Conservation (phyloP, 305 asterid genomes). For the Andrographis paniculata region DNA sequence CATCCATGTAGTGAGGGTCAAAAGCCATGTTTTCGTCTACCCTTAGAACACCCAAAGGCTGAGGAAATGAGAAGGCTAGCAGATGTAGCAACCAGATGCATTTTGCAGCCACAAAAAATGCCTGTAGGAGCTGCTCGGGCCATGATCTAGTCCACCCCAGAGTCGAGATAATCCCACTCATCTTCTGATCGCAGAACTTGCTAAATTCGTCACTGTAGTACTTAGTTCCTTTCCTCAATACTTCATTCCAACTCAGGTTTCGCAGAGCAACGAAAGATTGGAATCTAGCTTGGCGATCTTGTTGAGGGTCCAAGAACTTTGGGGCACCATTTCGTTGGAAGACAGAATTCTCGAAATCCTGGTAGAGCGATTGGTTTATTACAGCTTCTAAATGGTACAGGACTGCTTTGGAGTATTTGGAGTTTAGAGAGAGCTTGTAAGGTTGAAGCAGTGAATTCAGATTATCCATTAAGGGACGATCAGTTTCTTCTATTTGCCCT, state of each 20-base stretch:
- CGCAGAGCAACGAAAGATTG: slow-evolving; percentile 58
- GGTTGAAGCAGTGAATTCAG: slow-evolving; percentile 63
- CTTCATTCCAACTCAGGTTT: slow-evolving; percentile 84
- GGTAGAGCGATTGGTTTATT: slow-evolving; percentile 65
- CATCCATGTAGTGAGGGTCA: slow-evolving; percentile 71
- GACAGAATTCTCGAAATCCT: slow-evolving; percentile 67
- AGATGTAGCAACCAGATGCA: slow-evolving; percentile 88
- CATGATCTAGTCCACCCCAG: slow-evolving; percentile 80
- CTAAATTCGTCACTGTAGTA: slow-evolving; percentile 88
- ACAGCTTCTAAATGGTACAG: slow-evolving; percentile 74
- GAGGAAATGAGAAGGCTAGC: slow-evolving; percentile 75
- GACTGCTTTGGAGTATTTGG: slow-evolving; percentile 50
- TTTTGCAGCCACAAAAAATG: slow-evolving; percentile 76
- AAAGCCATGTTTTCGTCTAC: slow-evolving; percentile 61
- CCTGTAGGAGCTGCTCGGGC: slow-evolving; percentile 89
- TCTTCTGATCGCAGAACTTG: slow-evolving; percentile 80
- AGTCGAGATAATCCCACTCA: slow-evolving; percentile 52
- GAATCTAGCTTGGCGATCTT: slow-evolving; percentile 51
- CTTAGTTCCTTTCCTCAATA: slow-evolving; percentile 76
- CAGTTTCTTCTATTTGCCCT: slow-evolving; percentile 46
- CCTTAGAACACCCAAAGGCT: slow-evolving; percentile 44
- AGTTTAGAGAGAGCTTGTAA: slow-evolving; percentile 44
- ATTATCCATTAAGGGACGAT: slow-evolving; percentile 39
- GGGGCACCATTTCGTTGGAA: slow-evolving; percentile 64
- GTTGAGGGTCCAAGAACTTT: slow-evolving; percentile 49